Percentiles rank a stretch among this genome's conserved stretches.
These are phyloP conservation scores for Leccinum solheimii DNA, from an alignment of 1,284 basidiomycete genomes.

Conservation along the genomic window DNA sequence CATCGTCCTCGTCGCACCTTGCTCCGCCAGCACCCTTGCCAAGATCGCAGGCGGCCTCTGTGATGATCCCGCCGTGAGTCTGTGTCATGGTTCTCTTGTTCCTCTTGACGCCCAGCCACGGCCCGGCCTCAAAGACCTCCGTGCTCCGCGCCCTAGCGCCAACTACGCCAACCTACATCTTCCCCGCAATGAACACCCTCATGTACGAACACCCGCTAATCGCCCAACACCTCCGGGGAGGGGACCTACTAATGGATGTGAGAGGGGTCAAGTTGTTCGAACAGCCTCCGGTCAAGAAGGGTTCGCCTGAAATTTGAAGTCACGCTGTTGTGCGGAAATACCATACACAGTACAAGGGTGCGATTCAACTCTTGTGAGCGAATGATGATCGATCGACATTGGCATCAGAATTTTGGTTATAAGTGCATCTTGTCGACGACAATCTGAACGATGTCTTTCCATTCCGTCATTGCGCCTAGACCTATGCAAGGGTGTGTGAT, in stretches of 20 bases:
- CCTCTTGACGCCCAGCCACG: background rate
- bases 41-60: conserved; percentile 89
- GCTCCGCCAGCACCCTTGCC: conserved; percentile 92
- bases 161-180: conserved; percentile 82
- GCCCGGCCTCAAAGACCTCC: conserved; percentile 66
- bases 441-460: too few relatives aligned
- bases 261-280: conserved; percentile 29
- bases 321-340: too few relatives aligned
- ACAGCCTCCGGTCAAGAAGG: too few relatives aligned
- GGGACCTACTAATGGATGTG: conserved; percentile 14
- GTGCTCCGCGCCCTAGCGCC: conserved; percentile 85
- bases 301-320: conserved; percentile 32
- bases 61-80: conserved; percentile 81
- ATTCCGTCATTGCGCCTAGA: too few relatives aligned
- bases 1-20: conserved; percentile 90
- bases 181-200: conserved; percentile 98
- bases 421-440: too few relatives aligned
- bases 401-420: too few relatives aligned
- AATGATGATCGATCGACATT: too few relatives aligned
- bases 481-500: too few relatives aligned
- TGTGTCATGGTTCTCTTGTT: background rate
- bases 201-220: conserved; percentile 98
- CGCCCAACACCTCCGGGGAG: conserved; percentile 64
- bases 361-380: too few relatives aligned
- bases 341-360: too few relatives aligned